Base-by-base conservation (phyloP, 2,329 filamentous ascomycete genomes). In the Colletotrichum navitas region DNA sequence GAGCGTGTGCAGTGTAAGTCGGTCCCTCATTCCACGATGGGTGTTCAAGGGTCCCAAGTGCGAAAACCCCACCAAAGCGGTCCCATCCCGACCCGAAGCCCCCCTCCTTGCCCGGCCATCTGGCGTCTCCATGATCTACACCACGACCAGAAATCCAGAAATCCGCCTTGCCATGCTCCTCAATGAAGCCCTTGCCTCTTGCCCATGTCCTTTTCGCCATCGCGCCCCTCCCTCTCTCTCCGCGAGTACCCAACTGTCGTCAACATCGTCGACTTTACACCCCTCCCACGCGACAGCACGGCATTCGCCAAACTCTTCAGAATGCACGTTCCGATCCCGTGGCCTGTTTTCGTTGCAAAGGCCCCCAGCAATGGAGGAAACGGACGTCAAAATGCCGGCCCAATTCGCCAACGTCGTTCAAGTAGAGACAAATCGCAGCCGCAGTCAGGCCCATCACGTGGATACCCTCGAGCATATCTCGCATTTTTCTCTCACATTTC, bases 361-460 rank as follows among this genome's bases (percentile, higher is more conserved):
- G n/a, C 47, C 51, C 63, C 45, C n/a, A 18, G 59, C 32, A 51
- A 36, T 36, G 18, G 43, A 61, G 41, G 32, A 61, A 47, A n/a
- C 10, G n/a, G 43, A 61, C n/a, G 24, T 39, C 16, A 26, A 54
- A 34, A 65, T 39, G 66, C 56, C n/a, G 45, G 14, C 43, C 61
- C 32, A 45, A 54, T 34, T 55, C 21, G 34, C 34, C 7, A 43
- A 26, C 21, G 43, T 39, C 24, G 52, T 29, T 29, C n/a, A 39
- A 52, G 26, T 41, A 58, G 24, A 55, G 56, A 41, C 68, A 68
- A 71, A 68, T 71, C 45, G 65, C 52, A 67, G 52, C 68, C 64
- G 59, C 65, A 60, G 52, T 21, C 66, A 29, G 45, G 39, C 24
- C 59, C 65, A 68, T 71, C 68, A 71, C 68, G 68, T 71, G 68